These are phyloP conservation scores for Fallopia convolvulus DNA, from an alignment of 148 eudicot genomes.

Conservation along the genomic window DNA sequence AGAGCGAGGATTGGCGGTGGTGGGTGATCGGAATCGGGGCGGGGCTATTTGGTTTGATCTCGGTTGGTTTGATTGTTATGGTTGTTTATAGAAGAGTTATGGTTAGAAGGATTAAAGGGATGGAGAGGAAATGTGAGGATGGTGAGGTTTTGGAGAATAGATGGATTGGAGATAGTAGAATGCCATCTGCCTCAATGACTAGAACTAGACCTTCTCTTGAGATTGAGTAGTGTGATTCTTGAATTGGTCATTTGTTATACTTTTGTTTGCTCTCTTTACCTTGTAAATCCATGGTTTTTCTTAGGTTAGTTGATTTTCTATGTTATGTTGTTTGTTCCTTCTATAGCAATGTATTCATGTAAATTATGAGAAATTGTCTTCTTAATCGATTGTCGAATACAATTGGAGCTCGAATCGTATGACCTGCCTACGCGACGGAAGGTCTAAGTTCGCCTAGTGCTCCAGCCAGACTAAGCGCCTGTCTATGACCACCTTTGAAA, in stretches of 20 bases:
- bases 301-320: not conserved
- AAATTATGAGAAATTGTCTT: not conserved
- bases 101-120: slow-evolving; percentile 23
- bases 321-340: not conserved
- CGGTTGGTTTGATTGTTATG: slow-evolving; percentile 19
- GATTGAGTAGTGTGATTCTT: slow-evolving; percentile 39
- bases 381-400: no score
- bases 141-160: slow-evolving; percentile 41
- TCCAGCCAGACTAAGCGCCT: no score
- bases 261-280: slow-evolving; percentile 2
- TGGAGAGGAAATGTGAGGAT: slow-evolving; percentile 51
- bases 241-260: slow-evolving; percentile 4
- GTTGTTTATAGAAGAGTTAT: slow-evolving; percentile 18
- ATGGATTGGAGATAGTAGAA: slow-evolving; percentile 60
- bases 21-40: slow-evolving; percentile 46
- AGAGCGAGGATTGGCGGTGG: slow-evolving; percentile 26
- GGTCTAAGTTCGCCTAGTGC: no score
- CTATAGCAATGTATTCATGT: not conserved
- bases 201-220: slow-evolving; percentile 70
- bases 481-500: no score
- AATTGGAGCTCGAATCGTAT: not conserved
- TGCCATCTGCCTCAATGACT: slow-evolving; percentile 61
- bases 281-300: not conserved
- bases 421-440: no score
- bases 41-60: slow-evolving; percentile 33